Evolutionary conservation across 78 protist species (phyloP).

Genomic region (Dictyostelium purpureum): DNA sequence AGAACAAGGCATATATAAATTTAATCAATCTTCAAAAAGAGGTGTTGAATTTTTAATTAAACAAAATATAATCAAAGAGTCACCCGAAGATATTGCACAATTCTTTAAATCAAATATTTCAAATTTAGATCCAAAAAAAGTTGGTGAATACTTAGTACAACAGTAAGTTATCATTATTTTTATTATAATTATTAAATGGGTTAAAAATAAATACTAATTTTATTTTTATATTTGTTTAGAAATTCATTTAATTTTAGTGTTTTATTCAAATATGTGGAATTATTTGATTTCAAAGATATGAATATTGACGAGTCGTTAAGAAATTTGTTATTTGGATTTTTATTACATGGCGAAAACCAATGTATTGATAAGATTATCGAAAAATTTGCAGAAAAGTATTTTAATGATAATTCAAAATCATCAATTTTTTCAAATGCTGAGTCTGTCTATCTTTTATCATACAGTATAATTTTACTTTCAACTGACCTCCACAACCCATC

Average conservation of each 20-base stretch:
- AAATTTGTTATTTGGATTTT: conserved; percentile 83
- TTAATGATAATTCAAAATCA: conserved; percentile 29
- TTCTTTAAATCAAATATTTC: conserved; percentile 71
- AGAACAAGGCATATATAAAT: conserved; percentile 36
- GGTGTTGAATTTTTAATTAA: conserved; percentile 50
- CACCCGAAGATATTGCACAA: conserved; percentile 84
- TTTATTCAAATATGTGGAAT: conserved; percentile 92
- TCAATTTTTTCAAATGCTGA: conserved; percentile 47
- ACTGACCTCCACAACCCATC: conserved; percentile 59
- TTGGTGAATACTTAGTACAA: conserved; percentile 95
- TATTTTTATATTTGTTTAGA: not conserved
- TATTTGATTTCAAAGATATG: conserved; percentile 72
- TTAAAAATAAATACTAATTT: not conserved
- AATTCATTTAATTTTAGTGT: conserved; percentile 78
- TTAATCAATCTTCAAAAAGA: conserved; percentile 23
- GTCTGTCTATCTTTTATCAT: conserved; percentile 49
- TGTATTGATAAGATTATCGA: conserved; percentile 97
- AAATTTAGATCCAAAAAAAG: conserved; percentile 84
- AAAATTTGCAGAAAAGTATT: conserved; percentile 96
- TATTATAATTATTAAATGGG: not conserved
- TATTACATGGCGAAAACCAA: conserved; percentile 97
- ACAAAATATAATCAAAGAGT: conserved; percentile 46
- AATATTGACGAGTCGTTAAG: conserved; percentile 92
- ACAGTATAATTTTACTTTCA: conserved; percentile 42
- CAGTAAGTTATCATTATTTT: not conserved